Conservation (phyloP, 2,329 filamentous ascomycete species). For the Cercospora sojina region DNA sequence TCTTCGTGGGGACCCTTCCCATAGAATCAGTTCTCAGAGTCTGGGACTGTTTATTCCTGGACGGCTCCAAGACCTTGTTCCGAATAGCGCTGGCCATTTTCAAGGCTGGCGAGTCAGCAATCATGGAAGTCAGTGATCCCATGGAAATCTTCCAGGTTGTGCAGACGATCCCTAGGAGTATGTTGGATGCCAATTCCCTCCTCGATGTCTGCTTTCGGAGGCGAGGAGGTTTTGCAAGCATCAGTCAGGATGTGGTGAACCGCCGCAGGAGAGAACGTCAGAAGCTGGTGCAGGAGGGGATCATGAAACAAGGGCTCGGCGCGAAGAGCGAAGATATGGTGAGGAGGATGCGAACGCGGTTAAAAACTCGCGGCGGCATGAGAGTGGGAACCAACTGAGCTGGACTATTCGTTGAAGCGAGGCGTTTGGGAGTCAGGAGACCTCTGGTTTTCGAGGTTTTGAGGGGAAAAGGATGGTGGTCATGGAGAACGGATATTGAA, state of each 20-base stretch:
- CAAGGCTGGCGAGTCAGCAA: constrained; percentile 79
- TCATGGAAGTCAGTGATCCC: constrained; percentile 75
- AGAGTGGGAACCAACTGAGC: constrained; percentile 3
- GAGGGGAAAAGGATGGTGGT: not conserved
- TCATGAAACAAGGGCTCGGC: constrained; percentile 9
- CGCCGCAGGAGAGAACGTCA: constrained; percentile 66
- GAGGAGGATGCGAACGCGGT: constrained; percentile 13
- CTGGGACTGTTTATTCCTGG: constrained; percentile 95
- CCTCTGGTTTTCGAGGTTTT: not conserved
- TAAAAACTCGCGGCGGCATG: constrained; percentile 2
- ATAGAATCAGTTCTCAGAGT: constrained; percentile 89
- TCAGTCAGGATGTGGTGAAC: constrained; percentile 81
- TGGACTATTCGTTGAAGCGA: not conserved
- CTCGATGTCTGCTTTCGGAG: constrained; percentile 77
- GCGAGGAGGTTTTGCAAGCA: constrained; percentile 69
- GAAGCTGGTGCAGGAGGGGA: constrained; percentile 30
- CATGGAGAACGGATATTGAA: not conserved
- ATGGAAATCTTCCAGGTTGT: constrained; percentile 97
- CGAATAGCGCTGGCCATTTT: constrained; percentile 88
- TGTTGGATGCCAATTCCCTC: constrained; percentile 78
- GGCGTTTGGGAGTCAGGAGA: not conserved
- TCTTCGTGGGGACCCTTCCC: constrained; percentile 88
- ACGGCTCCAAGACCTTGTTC: constrained; percentile 91
- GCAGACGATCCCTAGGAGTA: constrained; percentile 75
- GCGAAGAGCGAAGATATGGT: constrained; percentile 13